A percentile compares a stretch with the other conserved stretches of the same genome.
phyloP scores from a whole-genome alignment of 2,329 filamentous ascomycete genomes.

The Colletotrichum tropicale region DNA sequence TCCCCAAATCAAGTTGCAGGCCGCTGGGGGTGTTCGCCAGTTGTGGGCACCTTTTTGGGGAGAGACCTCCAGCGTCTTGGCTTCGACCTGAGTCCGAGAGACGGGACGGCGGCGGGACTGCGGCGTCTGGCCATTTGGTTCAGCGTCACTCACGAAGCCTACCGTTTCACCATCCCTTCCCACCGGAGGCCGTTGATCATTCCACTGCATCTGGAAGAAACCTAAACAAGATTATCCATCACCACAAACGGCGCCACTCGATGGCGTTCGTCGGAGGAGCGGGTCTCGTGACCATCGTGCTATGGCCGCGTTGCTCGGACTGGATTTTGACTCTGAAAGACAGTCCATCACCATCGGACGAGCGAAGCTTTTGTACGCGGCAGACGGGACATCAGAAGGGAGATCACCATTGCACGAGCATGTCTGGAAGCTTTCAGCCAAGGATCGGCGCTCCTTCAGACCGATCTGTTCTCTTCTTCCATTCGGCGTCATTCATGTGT shows the following conservation, averaged over 20 bases:
- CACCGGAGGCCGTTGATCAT: neutral
- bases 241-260: neutral
- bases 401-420: neutral
- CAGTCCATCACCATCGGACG: slow-evolving; percentile 2
- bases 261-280: neutral
- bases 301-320: neutral
- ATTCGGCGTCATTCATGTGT: neutral
- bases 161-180: slow-evolving; percentile 17
- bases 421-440: neutral
- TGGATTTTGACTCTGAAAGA: neutral
- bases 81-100: neutral
- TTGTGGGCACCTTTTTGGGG: neutral
- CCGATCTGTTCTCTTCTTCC: neutral
- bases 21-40: neutral
- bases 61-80: neutral
- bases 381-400: neutral
- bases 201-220: neutral
- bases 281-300: neutral
- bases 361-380: neutral
- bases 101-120: neutral
- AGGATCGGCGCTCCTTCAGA: neutral
- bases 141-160: slow-evolving; percentile 1
- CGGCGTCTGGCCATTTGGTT: neutral
- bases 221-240: neutral
- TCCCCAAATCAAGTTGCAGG: neutral